A percentile compares a stretch with the other conserved stretches of the same genome.
Conservation (phyloP, 1,284 basidiomycete genomes). For the Earliella scabrosa region DNA sequence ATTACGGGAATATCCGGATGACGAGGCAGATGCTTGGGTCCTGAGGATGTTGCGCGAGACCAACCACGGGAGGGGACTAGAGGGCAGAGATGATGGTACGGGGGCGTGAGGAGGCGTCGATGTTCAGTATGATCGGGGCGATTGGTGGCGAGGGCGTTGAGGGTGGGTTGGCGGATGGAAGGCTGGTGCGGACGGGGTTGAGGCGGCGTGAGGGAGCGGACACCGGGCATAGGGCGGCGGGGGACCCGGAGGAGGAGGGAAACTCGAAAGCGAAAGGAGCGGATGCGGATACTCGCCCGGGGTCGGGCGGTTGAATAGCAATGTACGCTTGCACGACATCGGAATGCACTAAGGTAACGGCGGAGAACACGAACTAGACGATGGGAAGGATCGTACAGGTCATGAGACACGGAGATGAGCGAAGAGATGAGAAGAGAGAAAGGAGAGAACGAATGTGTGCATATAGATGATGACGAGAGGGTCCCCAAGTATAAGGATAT, state of each 20-base stretch:
- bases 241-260: constrained; percentile 6
- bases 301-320: constrained; percentile 16
- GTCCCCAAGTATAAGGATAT: constrained; percentile 33
- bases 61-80: constrained; percentile 12
- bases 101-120: constrained; percentile 8
- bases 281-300: constrained; percentile 9
- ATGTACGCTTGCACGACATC: constrained; percentile 26
- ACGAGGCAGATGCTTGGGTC: not conserved
- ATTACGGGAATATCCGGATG: not conserved
- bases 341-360: constrained; percentile 26
- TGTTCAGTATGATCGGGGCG: not conserved
- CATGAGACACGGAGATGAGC: constrained; percentile 26
- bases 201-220: not conserved
- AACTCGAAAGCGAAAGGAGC: constrained; percentile 15
- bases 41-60: constrained; percentile 3
- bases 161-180: not conserved
- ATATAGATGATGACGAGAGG: constrained; percentile 21
- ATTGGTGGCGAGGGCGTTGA: not conserved
- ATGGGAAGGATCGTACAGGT: constrained; percentile 26
- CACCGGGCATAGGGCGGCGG: constrained; percentile 2
- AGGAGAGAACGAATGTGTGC: constrained; percentile 30
- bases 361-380: constrained; percentile 13
- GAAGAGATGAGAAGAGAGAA: constrained; percentile 16
- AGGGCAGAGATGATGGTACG: constrained; percentile 17
- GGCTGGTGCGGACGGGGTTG: not conserved